phyloP scores from a whole-genome alignment of 305 asterid species.

The Salvia sclarea region DNA sequence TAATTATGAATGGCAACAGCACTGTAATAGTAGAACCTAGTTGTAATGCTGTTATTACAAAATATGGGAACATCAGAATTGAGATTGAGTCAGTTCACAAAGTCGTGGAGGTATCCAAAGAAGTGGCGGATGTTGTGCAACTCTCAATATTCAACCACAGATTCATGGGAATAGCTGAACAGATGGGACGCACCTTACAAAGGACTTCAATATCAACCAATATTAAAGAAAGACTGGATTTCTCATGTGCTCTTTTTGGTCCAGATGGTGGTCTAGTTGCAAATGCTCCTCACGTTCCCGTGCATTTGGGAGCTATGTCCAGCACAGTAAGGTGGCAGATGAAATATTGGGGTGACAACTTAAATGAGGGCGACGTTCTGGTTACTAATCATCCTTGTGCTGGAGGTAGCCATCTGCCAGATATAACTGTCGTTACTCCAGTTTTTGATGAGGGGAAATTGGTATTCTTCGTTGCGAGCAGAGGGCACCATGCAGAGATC shows the following conservation, averaged over 20 bases:
- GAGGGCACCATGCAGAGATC: slow-evolving; percentile 98
- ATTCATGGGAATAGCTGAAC: slow-evolving; percentile 98
- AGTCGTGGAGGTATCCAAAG: slow-evolving; percentile 49
- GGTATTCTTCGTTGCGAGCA: slow-evolving; percentile 90
- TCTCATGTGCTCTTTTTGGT: slow-evolving; percentile 96
- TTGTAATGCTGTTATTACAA: slow-evolving; percentile 69
- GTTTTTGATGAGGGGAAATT: slow-evolving; percentile 68
- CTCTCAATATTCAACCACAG: slow-evolving; percentile 92
- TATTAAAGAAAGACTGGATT: slow-evolving; percentile 90
- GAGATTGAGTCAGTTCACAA: slow-evolving; percentile 51
- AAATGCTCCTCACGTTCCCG: slow-evolving; percentile 98
- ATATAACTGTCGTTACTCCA: slow-evolving; percentile 91
- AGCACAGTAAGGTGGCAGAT: slow-evolving; percentile 96
- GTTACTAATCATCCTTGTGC: slow-evolving; percentile 95
- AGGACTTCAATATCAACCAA: slow-evolving; percentile 95
- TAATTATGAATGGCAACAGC: slow-evolving; percentile 95
- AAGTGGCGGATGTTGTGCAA: slow-evolving; percentile 94
- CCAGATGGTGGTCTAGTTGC: slow-evolving; percentile 97
- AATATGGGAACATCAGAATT: slow-evolving; percentile 81
- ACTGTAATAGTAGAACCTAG: slow-evolving; percentile 87
- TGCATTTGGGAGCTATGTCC: slow-evolving; percentile 98
- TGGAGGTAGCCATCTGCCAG: slow-evolving; percentile 97
- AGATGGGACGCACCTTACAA: slow-evolving; percentile 98
- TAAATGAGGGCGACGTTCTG: slow-evolving; percentile 86
- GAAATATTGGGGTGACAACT: slow-evolving; percentile 70